Conservation (phyloP, 2,329 filamentous ascomycete genomes). For the Colletotrichum chlorophyti region DNA sequence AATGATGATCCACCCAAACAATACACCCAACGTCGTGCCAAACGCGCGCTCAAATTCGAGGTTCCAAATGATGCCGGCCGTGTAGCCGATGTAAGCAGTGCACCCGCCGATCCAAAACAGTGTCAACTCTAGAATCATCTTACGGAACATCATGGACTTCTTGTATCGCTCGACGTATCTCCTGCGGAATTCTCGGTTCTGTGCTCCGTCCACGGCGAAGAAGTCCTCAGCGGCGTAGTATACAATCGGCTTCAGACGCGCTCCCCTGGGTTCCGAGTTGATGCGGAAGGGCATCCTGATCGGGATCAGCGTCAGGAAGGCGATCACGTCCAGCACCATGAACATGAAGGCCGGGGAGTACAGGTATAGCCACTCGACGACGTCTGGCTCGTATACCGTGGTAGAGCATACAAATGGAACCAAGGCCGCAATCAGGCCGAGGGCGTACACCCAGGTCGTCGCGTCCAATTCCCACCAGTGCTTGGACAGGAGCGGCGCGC, state of each 20-base stretch:
- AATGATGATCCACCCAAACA: slow-evolving; percentile 26
- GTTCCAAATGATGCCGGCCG: slow-evolving; percentile 24
- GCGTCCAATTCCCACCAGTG: slow-evolving; percentile 25
- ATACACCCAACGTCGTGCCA: slow-evolving; percentile 15
- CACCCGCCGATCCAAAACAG: slow-evolving; percentile 27
- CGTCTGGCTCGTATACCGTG: slow-evolving; percentile 20
- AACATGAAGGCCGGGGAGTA: slow-evolving; percentile 26
- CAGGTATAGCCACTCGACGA: slow-evolving; percentile 26
- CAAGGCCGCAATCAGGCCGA: slow-evolving; percentile 24
- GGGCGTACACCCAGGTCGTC: slow-evolving; percentile 24
- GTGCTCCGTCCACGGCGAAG: slow-evolving; percentile 25
- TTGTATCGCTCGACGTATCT: slow-evolving; percentile 22
- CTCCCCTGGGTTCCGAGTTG: slow-evolving; percentile 25
- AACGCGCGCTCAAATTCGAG: slow-evolving; percentile 25
- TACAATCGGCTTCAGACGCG: slow-evolving; percentile 24
- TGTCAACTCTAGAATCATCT: slow-evolving; percentile 26
- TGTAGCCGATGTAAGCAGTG: slow-evolving; percentile 19
- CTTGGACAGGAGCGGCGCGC: slow-evolving; percentile 23
- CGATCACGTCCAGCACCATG: slow-evolving; percentile 25
- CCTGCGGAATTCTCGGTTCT: slow-evolving; percentile 26
- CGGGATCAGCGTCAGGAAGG: slow-evolving; percentile 21
- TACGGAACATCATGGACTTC: slow-evolving; percentile 27
- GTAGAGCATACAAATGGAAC: slow-evolving; percentile 24
- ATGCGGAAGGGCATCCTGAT: slow-evolving; percentile 23
- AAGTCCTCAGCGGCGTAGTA: slow-evolving; percentile 28